A percentile compares a stretch with the other conserved stretches of the same genome.
These are phyloP conservation scores for Fragilariopsis cylindrus DNA, from an alignment of 108 stramenopile species.

Conservation along the genomic window DNA sequence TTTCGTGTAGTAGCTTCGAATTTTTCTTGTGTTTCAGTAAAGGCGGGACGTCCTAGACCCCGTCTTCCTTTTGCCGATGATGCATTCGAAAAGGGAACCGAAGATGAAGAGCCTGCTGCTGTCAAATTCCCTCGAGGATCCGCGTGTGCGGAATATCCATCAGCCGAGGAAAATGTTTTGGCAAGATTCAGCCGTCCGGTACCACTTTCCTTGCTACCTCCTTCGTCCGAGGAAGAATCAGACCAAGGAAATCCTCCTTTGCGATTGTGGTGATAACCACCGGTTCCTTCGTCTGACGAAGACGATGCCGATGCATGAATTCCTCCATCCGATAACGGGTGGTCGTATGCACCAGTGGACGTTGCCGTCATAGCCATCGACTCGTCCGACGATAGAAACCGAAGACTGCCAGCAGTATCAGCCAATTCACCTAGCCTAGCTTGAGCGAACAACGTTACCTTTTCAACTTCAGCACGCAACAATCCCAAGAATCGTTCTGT, in stretches of 20 bases:
- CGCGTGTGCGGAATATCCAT: conserved; percentile 1
- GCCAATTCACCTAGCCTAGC: conserved; percentile 74
- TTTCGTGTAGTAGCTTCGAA: conserved; percentile 49
- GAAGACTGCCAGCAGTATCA: conserved; percentile 76
- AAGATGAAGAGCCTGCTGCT: background rate
- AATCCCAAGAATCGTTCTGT: conserved; percentile 68
- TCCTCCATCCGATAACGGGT: conserved; percentile 61
- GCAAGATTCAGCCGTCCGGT: background rate
- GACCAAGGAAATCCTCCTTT: conserved; percentile 42
- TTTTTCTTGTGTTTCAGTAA: conserved; percentile 34
- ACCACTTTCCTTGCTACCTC: background rate
- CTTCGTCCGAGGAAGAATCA: conserved; percentile 44
- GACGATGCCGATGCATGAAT: conserved; percentile 60
- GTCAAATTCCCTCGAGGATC: conserved; percentile 2
- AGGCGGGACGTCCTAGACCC: conserved; percentile 28
- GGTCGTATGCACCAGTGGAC: conserved; percentile 38
- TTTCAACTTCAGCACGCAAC: conserved; percentile 79
- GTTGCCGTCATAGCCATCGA: conserved; percentile 15
- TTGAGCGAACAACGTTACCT: conserved; percentile 73
- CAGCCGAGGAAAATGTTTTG: conserved; percentile 14
- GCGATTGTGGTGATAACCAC: conserved; percentile 4
- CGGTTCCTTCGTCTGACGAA: conserved; percentile 51
- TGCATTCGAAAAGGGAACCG: conserved; percentile 5
- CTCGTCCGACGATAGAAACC: conserved; percentile 52
- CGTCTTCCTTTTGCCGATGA: conserved; percentile 27